Evolutionary conservation across 192 early-diverging fungal genomes (phyloP).

Genomic region (Umbelopsis ramanniana): DNA sequence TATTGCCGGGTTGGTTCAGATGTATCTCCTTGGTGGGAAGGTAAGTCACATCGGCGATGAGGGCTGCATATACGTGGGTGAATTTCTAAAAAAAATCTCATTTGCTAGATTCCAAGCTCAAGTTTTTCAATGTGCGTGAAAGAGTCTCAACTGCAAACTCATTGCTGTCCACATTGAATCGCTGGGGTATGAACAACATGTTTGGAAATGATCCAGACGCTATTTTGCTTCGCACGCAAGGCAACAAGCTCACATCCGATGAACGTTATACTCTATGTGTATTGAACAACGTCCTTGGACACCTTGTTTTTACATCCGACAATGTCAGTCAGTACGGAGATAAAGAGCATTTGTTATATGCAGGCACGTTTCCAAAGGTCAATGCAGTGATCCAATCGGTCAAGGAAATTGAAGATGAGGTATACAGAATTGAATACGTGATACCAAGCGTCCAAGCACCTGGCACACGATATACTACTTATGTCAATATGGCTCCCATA

Average conservation of each 20-base stretch:
- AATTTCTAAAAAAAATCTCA: no score
- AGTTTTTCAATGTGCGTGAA: constrained; percentile 51
- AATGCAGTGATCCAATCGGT: constrained; percentile 7
- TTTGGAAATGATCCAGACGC: constrained; percentile 59
- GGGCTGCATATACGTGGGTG: no score
- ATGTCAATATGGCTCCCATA: constrained; percentile 29
- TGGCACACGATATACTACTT: constrained; percentile 24
- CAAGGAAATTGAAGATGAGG: constrained; percentile 2
- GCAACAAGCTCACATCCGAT: constrained; percentile 33
- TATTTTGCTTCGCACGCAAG: constrained; percentile 46
- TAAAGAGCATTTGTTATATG: constrained; percentile 35
- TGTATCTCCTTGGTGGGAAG: constrained; percentile 52
- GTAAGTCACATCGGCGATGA: not conserved
- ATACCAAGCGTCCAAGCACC: not conserved
- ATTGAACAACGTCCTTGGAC: constrained; percentile 34
- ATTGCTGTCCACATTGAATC: constrained; percentile 47
- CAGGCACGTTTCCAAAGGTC: constrained; percentile 32
- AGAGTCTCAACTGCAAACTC: constrained; percentile 53
- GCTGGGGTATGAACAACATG: constrained; percentile 48
- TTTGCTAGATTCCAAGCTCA: constrained; percentile 37
- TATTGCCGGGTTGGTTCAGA: constrained; percentile 57
- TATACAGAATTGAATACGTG: constrained; percentile 30
- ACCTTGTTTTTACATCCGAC: constrained; percentile 38
- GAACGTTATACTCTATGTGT: constrained; percentile 31
- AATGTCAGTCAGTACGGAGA: constrained; percentile 34